phyloP scores from a whole-genome alignment of 2,329 filamentous ascomycete species.

The Diplocarpon mali region DNA sequence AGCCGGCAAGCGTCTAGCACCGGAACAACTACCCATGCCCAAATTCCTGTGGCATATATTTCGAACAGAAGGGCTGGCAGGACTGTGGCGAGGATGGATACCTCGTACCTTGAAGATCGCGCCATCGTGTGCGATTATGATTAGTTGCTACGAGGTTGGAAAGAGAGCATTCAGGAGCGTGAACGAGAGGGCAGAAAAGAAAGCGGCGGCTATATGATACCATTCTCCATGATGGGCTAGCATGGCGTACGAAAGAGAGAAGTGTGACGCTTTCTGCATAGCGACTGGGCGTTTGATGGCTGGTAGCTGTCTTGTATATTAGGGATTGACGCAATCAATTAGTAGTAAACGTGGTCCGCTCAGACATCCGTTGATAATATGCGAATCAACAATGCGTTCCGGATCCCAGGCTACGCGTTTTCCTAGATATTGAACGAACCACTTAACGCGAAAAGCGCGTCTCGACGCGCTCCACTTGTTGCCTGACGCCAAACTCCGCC shows the following conservation, averaged over 20 bases:
- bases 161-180: constrained; percentile 75
- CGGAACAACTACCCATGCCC: constrained; percentile 70
- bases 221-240: constrained; percentile 6
- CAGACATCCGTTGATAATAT: too few species aligned
- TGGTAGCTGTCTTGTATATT: constrained; percentile 8
- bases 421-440: constrained; percentile 1
- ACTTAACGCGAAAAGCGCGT: constrained; percentile 10
- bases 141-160: constrained; percentile 91
- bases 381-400: too few species aligned
- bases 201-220: constrained; percentile 13
- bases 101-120: constrained; percentile 89
- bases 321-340: background rate
- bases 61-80: constrained; percentile 66
- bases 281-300: constrained; percentile 12
- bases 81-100: constrained; percentile 85
- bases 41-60: constrained; percentile 87
- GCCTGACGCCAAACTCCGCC: constrained; percentile 1
- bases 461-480: constrained; percentile 1
- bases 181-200: constrained; percentile 43
- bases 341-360: too few species aligned
- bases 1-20: constrained; percentile 33
- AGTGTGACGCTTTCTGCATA: constrained; percentile 16
- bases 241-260: constrained; percentile 9
- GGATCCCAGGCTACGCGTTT: constrained; percentile 17
- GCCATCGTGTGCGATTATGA: constrained; percentile 97